Evolutionary conservation across 148 eudicot species (phyloP).

Genomic region (Dysphania ambrosioides): DNA sequence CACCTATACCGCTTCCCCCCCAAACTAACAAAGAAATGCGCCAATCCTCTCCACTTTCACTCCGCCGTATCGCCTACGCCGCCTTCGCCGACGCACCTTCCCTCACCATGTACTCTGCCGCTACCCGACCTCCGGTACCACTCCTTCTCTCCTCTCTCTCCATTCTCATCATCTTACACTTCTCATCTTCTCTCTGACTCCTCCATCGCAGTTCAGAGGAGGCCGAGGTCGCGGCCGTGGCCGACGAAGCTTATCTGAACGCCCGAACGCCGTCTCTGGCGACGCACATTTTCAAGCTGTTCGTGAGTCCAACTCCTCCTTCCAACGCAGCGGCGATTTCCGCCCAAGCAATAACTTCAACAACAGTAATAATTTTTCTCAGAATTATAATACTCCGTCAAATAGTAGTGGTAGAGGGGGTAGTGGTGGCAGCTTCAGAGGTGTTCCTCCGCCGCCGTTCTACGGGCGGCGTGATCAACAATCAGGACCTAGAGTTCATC

Average conservation of each 20-base stretch:
- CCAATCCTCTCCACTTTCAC: slow-evolving; percentile 26
- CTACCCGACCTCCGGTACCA: slow-evolving; percentile 6
- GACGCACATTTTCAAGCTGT: not conserved
- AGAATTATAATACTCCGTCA: not conserved
- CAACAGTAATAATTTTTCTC: not conserved
- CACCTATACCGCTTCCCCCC: too few relatives aligned
- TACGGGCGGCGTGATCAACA: slow-evolving; percentile 19
- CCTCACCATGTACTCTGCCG: slow-evolving; percentile 27
- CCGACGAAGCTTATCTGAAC: not conserved
- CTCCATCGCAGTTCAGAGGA: not conserved
- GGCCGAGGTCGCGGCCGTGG: not conserved
- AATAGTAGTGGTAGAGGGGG: not conserved
- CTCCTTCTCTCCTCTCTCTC: not conserved
- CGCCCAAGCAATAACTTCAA: not conserved
- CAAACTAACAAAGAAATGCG: slow-evolving; percentile 11
- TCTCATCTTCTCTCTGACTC: not conserved
- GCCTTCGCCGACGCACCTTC: slow-evolving; percentile 27
- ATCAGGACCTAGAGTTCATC: not conserved
- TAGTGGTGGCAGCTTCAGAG: not conserved
- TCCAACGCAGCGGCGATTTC: not conserved
- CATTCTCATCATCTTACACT: not conserved
- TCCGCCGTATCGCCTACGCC: slow-evolving; percentile 48
- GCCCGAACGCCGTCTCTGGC: not conserved
- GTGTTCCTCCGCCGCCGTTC: slow-evolving; percentile 19
- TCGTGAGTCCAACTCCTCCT: not conserved